Percentiles rank a stretch among this genome's conserved stretches.
Conservation (phyloP, 2,329 filamentous ascomycete species). For the Bretziella fagacearum region DNA sequence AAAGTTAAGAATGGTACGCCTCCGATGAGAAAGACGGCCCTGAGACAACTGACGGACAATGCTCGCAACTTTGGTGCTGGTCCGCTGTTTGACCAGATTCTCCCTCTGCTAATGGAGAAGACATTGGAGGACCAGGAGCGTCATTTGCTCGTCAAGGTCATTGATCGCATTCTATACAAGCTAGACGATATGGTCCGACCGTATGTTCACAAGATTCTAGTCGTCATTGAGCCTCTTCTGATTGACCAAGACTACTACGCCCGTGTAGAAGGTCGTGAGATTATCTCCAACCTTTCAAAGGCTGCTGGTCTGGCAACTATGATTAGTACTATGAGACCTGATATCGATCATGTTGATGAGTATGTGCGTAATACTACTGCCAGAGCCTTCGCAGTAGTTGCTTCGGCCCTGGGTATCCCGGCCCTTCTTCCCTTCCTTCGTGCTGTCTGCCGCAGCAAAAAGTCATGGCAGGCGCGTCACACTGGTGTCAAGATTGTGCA, state of each 20-base stretch:
- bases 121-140: conserved; percentile 94
- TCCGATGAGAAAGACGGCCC: conserved; percentile 93
- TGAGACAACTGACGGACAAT: conserved; percentile 94
- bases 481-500: conserved; percentile 99
- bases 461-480: conserved; percentile 95
- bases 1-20: conserved; percentile 99
- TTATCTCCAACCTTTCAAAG: conserved; percentile 95
- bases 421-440: conserved; percentile 86
- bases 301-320: conserved; percentile 93
- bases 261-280: conserved; percentile 91
- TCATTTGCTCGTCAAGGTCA: conserved; percentile 95
- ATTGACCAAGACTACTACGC: conserved; percentile 99
- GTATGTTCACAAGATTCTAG: conserved; percentile 94
- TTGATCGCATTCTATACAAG: conserved; percentile 96
- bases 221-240: conserved; percentile 95
- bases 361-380: conserved; percentile 97
- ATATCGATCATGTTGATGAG: conserved; percentile 96
- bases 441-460: conserved; percentile 93
- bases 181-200: conserved; percentile 90
- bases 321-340: conserved; percentile 98
- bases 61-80: conserved; percentile 90
- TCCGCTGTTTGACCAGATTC: conserved; percentile 89
- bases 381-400: conserved; percentile 90
- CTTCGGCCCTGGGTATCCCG: conserved; percentile 87
- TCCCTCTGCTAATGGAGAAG: conserved; percentile 95